phyloP scores from a whole-genome alignment of 768 basidiomycete species.

The Termitomyces sp. region DNA sequence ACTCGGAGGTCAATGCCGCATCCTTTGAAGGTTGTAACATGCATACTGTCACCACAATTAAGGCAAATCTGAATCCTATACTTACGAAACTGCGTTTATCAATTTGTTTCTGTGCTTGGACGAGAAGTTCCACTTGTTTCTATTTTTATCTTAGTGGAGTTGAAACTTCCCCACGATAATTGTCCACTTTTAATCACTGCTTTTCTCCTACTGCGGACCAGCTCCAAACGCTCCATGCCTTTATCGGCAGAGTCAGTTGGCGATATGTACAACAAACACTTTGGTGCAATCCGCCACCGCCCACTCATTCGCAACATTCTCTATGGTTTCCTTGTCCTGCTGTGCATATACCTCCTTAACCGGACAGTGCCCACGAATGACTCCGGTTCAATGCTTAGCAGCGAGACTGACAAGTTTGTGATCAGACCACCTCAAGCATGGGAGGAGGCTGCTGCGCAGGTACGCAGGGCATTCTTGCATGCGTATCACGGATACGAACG shows the following conservation, averaged over 20 bases:
- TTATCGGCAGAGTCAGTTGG: conserved; percentile 1
- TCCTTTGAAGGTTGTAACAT: neutral
- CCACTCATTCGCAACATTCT: conserved; percentile 23
- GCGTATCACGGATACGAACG: conserved; percentile 63
- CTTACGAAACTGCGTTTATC: too few species aligned
- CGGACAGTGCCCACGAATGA: conserved; percentile 8
- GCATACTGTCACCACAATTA: neutral
- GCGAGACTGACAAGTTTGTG: conserved; percentile 1
- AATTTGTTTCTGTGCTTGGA: neutral
- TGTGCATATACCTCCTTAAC: conserved; percentile 23
- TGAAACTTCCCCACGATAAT: conserved; percentile 4
- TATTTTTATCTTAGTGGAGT: conserved; percentile 8
- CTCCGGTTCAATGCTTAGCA: conserved; percentile 2
- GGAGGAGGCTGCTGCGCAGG: conserved; percentile 46
- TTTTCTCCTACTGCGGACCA: neutral
- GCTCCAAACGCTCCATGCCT: conserved; percentile 1
- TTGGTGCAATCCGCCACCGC: conserved; percentile 16
- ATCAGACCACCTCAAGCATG: conserved; percentile 33
- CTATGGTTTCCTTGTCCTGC: conserved; percentile 21
- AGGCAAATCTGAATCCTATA: neutral
- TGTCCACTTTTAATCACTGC: neutral
- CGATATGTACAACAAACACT: conserved; percentile 10
- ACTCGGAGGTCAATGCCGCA: neutral
- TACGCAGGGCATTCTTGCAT: conserved; percentile 58
- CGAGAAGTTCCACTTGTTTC: neutral